A percentile compares a stretch with the other conserved stretches of the same genome.
Conservation (phyloP, 2,329 filamentous ascomycete species). For the Ophiostoma himal-ulmi region DNA sequence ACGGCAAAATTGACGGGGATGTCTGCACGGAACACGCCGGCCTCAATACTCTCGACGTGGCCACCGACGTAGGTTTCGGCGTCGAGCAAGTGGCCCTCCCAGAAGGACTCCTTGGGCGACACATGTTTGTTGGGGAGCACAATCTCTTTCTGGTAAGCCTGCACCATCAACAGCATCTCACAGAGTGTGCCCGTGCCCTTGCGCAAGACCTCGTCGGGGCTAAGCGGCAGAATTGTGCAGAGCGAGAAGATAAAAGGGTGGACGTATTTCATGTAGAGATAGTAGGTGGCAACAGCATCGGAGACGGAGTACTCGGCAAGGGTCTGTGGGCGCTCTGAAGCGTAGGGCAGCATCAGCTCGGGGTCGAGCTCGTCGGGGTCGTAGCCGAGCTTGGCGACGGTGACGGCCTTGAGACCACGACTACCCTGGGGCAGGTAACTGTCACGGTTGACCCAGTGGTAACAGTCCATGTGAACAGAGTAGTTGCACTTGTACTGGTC, state of each 20-base stretch:
- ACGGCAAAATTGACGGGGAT: conserved; percentile 92
- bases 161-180: conserved; percentile 98
- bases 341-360: conserved; percentile 92
- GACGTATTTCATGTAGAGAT: conserved; percentile 99
- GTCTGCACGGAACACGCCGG: conserved; percentile 91
- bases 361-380: conserved; percentile 97
- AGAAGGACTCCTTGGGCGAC: conserved; percentile 85
- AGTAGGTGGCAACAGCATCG: conserved; percentile 97
- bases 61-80: conserved; percentile 98
- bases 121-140: conserved; percentile 95
- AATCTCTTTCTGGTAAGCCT: conserved; percentile 88
- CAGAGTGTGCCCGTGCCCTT: conserved; percentile 98
- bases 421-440: conserved; percentile 96
- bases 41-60: conserved; percentile 98
- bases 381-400: conserved; percentile 94
- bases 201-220: conserved; percentile 83
- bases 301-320: conserved; percentile 97
- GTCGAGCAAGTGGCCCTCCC: conserved; percentile 91
- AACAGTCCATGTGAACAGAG: conserved; percentile 98
- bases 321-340: conserved; percentile 83
- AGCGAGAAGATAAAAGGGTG: conserved; percentile 99
- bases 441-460: conserved; percentile 98
- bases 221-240: conserved; percentile 90
- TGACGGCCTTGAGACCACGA: conserved; percentile 94
- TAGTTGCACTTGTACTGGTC: conserved; percentile 96